Conservation (phyloP, 2,329 filamentous ascomycete species). For the Fusarium sp. region DNA sequence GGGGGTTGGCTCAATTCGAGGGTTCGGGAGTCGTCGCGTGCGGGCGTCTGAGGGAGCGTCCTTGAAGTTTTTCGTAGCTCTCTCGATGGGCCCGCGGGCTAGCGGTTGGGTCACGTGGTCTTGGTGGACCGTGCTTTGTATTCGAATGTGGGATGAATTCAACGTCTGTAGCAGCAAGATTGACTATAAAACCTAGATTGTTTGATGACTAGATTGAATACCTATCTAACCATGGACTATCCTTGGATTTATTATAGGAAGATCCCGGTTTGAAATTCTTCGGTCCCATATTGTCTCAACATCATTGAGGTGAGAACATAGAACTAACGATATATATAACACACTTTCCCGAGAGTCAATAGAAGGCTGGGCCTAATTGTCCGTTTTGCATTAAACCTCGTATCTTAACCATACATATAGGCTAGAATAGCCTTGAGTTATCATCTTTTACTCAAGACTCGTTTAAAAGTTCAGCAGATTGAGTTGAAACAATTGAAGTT, state of each 20-base stretch:
- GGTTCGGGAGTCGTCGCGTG: constrained; percentile 42
- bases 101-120: constrained; percentile 36
- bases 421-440: no score
- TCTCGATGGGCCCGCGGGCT: constrained; percentile 37
- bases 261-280: no score
- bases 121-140: constrained; percentile 14
- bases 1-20: constrained; percentile 41
- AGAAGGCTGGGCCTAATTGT: no score
- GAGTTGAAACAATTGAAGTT: not conserved
- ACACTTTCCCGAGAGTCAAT: no score
- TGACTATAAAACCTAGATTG: not conserved
- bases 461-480: not conserved
- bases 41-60: constrained; percentile 43
- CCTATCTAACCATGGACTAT: no score
- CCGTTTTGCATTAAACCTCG: no score
- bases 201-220: not conserved
- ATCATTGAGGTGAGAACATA: not conserved
- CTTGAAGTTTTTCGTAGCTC: constrained; percentile 56
- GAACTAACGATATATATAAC: no score
- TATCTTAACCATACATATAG: no score
- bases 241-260: no score
- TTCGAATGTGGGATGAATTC: not conserved
- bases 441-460: not conserved
- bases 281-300: not conserved
- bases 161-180: not conserved